Evolutionary conservation across 371 early-diverging fungal genomes (phyloP), one percentile per base, ranked within the genome.

Genomic region (Coemansia sp.): DNA sequence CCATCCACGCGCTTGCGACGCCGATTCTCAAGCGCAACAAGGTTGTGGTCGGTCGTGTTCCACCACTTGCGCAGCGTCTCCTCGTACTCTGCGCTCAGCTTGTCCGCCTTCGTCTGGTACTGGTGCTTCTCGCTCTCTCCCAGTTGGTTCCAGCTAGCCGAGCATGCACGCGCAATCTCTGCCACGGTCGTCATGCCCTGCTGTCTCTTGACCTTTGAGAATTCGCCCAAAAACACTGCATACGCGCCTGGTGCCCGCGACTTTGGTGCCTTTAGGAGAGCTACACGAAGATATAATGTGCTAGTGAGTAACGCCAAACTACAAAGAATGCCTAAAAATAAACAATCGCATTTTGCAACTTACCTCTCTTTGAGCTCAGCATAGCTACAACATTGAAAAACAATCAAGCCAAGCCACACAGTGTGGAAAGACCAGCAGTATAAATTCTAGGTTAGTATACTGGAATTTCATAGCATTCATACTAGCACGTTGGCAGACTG

Each of bases 1-100:
- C 83, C 82, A 31, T 81, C 75, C 31, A 66, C 11, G 29, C 78
- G 70, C 27, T 53, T 64, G 22, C 78, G 66, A 29, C 78, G 76
- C 60, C 16, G 40, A 50, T 78, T 78, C 66, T 78, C 78, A 39
- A 78, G 67, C 14, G 64, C 47, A 1, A 78, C 62, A 59, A 64
- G 40, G 14, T 22, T 42, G 40, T 13, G 66, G 31, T 78, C 74
- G 11, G 31, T 66, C 4, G 50, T 53, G n/a, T 22, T 34, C 78
- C 78, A 78, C 77, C 77, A 78, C 47, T 63, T n/a, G 11, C 68
- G 63, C 66, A 67, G 6, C 10, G 40, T 37, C 37, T 47, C 52
- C 47, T 57, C 57, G 51, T 63, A 56, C 48, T 69, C 29, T 5
- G 39, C 42, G 16, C 42, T 31, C 29, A 50, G 18, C 52, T 22